These are phyloP conservation scores for Diutina ranongensis DNA, from an alignment of 1,139 yeast species.

Conservation along the genomic window DNA sequence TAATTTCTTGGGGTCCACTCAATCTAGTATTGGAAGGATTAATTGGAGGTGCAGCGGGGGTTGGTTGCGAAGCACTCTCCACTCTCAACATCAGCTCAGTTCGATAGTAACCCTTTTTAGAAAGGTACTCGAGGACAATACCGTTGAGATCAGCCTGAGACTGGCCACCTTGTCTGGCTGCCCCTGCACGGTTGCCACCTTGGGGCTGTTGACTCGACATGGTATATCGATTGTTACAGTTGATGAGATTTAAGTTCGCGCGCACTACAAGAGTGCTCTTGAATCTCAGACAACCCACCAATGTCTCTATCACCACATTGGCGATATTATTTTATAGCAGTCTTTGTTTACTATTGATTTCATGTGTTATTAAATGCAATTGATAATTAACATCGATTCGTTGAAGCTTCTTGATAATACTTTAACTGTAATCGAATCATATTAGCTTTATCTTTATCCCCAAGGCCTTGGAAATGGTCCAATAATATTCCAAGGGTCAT, in stretches of 20 bases:
- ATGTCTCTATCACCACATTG: no score
- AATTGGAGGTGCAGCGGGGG: slow-evolving; percentile 39
- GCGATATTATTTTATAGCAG: no score
- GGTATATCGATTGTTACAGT: neutral
- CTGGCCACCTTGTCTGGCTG: slow-evolving; percentile 11
- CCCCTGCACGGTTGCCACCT: neutral
- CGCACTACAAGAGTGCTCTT: no score
- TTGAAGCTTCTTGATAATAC: neutral
- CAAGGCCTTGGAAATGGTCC: neutral
- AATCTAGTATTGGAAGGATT: slow-evolving; percentile 31
- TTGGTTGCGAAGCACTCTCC: slow-evolving; percentile 66
- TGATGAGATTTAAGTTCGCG: neutral
- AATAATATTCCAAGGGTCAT: neutral
- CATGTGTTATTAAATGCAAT: neutral
- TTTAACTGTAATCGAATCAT: neutral
- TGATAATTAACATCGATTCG: neutral
- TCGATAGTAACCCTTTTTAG: slow-evolving; percentile 85
- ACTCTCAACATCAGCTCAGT: slow-evolving; percentile 91
- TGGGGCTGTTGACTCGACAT: neutral
- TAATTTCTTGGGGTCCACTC: slow-evolving; percentile 24
- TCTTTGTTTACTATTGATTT: neutral
- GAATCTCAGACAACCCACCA: no score
- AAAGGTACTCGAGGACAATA: slow-evolving; percentile 83
- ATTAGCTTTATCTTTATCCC: slow-evolving; percentile 2
- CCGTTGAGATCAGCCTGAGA: slow-evolving; percentile 76